Evolutionary conservation across 805 yeast species (phyloP), one percentile per base, ranked within the genome.

Genomic region (Saturnispora sanitii): DNA sequence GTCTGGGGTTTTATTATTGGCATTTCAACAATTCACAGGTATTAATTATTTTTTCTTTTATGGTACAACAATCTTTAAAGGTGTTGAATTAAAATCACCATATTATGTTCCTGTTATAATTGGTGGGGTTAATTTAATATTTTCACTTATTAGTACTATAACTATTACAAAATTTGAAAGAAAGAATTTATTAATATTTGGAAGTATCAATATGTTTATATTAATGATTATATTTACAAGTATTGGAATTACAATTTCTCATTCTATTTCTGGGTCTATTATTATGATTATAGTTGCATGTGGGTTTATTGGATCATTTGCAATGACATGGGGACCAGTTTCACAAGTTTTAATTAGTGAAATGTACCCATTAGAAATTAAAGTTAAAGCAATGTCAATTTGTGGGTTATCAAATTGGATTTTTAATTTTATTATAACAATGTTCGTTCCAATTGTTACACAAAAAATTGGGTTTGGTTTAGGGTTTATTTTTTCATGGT

Each of bases 261-360:
- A 30, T 16, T 38, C 50, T 42, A 55, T 44, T 35, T 65, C 73
- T 27, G 79, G 79, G 38, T 54, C 64, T 26, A 67, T 69, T 3
- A 66, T 77, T 73, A 73, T 81, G 53, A 67, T 69, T 40, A 59
- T 77, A 30, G 67, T 82, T 4, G 75, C 85, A 55, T 58, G 60
- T 40, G 52, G 71, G 29, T 81, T 73, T 58, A 76, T 81, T 39
- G 67, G 73, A 48, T 67, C 67, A 43, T 81, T 82, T 59, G 84
- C 87, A 2, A 63, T 76, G 18, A 75, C 83, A 12, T 77, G 85
- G 80, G 88, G 87, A 3, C 85, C 87, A 27, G 72, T 82, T 44
- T 68, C 77, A n/a, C 74, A 72, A 57, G 72, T 77, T 19, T 64
- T 80, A 38, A 75, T 80, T 12, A 68, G 81, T 27, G 87, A 81